Conservation (phyloP, 108 stramenopile genomes). For the Nitzschia palea region DNA sequence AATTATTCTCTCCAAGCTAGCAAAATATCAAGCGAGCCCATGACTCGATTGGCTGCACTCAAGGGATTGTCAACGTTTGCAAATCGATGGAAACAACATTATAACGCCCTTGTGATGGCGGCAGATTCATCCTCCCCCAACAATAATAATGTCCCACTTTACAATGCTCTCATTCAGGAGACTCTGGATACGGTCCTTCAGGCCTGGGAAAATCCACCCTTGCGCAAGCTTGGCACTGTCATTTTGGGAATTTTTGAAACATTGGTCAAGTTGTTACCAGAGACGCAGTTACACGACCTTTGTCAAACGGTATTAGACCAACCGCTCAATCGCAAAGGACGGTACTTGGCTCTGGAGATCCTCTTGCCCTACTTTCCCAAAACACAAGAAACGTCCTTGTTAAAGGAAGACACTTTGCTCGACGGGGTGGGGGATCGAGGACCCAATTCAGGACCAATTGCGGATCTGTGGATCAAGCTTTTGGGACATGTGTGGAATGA, state of each 20-base stretch:
- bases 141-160: too few species aligned
- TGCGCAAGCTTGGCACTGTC: conserved; percentile 45
- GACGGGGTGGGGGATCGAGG: conserved; percentile 53
- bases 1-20: conserved; percentile 13
- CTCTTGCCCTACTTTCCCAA: conserved; percentile 41
- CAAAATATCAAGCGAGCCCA: conserved; percentile 35
- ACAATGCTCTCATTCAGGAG: conserved; percentile 18
- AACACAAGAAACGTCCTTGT: neutral
- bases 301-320: conserved; percentile 40
- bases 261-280: conserved; percentile 33
- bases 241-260: conserved; percentile 53
- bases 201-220: conserved; percentile 64
- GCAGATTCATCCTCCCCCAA: neutral
- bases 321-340: conserved; percentile 55
- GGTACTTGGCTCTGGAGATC: conserved; percentile 61
- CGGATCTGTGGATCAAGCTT: conserved; percentile 58
- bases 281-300: conserved; percentile 19
- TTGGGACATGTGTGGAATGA: conserved; percentile 19
- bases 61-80: conserved; percentile 51
- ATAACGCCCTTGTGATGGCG: too few species aligned
- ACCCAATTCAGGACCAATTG: conserved; percentile 51
- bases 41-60: conserved; percentile 51
- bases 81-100: conserved; percentile 33
- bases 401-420: conserved; percentile 41
- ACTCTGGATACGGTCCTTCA: conserved; percentile 42